Evolutionary conservation across 1,284 basidiomycete species (phyloP).

Genomic region (Pyrrhoderma lamaoense): DNA sequence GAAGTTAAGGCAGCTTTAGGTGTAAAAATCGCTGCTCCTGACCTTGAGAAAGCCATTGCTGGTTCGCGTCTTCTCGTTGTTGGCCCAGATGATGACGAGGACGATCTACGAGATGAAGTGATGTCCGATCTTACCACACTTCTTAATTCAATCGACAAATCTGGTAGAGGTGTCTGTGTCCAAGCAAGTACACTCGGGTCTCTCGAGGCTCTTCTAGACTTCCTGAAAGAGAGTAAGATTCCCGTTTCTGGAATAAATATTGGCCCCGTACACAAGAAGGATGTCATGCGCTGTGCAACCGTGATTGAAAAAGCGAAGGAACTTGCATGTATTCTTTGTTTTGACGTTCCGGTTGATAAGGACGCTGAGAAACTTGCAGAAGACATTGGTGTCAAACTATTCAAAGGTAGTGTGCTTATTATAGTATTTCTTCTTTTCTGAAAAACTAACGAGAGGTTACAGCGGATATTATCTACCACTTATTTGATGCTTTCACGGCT

Average conservation of each 20-base stretch:
- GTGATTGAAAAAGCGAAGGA: slow-evolving; percentile 98
- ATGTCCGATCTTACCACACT: slow-evolving; percentile 95
- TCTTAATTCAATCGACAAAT: slow-evolving; percentile 89
- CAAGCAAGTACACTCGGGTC: slow-evolving; percentile 98
- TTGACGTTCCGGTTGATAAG: slow-evolving; percentile 92
- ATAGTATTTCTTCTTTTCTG: slow-evolving; percentile 4
- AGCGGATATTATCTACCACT: slow-evolving; percentile 98
- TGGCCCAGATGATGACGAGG: slow-evolving; percentile 93
- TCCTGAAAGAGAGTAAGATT: slow-evolving; percentile 93
- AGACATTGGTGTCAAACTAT: slow-evolving; percentile 89
- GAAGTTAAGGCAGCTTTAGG: slow-evolving; percentile 97
- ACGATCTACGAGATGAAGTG: slow-evolving; percentile 89
- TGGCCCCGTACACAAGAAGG: slow-evolving; percentile 94
- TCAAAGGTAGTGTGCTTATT: slow-evolving; percentile 59
- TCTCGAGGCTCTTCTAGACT: slow-evolving; percentile 93
- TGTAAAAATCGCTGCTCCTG: slow-evolving; percentile 93
- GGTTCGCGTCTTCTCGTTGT: slow-evolving; percentile 91
- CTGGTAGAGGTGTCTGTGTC: slow-evolving; percentile 93
- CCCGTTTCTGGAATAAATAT: slow-evolving; percentile 98
- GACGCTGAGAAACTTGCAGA: slow-evolving; percentile 90
- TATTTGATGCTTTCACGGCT: slow-evolving; percentile 97
- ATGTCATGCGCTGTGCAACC: slow-evolving; percentile 87
- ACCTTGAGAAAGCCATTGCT: slow-evolving; percentile 98
- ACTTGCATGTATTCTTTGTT: slow-evolving; percentile 91
- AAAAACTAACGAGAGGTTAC: slow-evolving; percentile 14